These are phyloP conservation scores for Ustilago lituana DNA, from an alignment of 1,284 basidiomycete species.

Conservation along the genomic window DNA sequence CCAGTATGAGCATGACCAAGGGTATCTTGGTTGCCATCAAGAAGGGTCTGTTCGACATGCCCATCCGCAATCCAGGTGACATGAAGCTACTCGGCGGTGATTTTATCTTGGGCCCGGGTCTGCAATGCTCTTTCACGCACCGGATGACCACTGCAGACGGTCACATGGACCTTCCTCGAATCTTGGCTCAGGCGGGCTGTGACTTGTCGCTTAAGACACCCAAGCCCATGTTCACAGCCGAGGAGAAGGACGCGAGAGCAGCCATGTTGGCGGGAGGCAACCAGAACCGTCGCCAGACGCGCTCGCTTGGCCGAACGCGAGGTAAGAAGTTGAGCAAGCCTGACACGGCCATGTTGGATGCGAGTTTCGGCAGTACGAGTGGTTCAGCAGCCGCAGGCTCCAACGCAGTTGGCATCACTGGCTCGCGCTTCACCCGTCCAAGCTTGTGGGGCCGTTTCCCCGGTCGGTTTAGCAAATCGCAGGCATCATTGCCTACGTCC, in stretches of 20 bases:
- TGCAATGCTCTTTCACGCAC: conserved; percentile 49
- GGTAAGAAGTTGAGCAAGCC: conserved; percentile 21
- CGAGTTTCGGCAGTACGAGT: conserved; percentile 20
- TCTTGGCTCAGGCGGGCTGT: conserved; percentile 59
- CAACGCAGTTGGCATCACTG: conserved; percentile 8
- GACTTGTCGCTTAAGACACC: conserved; percentile 56
- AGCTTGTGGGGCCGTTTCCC: conserved; percentile 43
- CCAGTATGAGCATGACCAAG: conserved; percentile 74
- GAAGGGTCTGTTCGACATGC: conserved; percentile 72
- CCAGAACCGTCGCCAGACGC: conserved; percentile 25
- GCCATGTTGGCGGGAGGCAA: conserved; percentile 48
- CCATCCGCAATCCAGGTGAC: conserved; percentile 81
- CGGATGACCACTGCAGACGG: conserved; percentile 58
- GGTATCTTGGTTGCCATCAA: conserved; percentile 77
- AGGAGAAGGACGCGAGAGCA: conserved; percentile 34
- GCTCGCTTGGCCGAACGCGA: conserved; percentile 33
- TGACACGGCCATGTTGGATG: conserved; percentile 13
- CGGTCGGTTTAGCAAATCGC: conserved; percentile 40
- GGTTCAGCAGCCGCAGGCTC: conserved; percentile 4
- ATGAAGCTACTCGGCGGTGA: conserved; percentile 83
- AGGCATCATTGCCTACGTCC: conserved; percentile 31
- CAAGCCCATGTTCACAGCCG: conserved; percentile 24
- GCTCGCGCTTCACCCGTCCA: conserved; percentile 17
- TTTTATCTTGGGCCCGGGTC: conserved; percentile 80
- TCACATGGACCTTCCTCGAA: conserved; percentile 58